phyloP scores from a whole-genome alignment of 371 early-diverging fungal species.

The Synchytrium microbalum region DNA sequence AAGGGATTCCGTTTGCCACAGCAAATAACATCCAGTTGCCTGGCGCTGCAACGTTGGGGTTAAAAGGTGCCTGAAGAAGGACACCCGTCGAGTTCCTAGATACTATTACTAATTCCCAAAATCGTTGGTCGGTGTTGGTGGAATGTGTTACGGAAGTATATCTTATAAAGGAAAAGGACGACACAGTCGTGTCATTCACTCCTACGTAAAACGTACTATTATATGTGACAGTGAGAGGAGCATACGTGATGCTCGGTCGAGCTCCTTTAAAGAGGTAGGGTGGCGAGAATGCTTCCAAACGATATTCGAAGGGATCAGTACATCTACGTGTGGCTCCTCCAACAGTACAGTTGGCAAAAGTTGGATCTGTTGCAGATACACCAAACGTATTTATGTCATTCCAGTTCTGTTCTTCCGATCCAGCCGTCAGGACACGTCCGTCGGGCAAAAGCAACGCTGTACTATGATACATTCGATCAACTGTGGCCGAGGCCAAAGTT shows the following conservation, averaged over 20 bases:
- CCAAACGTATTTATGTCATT: conserved; percentile 12
- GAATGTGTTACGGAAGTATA: conserved; percentile 34
- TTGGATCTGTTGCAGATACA: not conserved
- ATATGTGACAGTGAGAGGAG: conserved; percentile 16
- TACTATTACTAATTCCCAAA: conserved; percentile 28
- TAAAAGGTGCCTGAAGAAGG: conserved; percentile 17
- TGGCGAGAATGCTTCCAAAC: conserved; percentile 29
- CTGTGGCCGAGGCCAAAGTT: conserved; percentile 11
- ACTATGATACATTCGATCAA: conserved; percentile 28
- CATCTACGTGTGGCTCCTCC: conserved; percentile 7
- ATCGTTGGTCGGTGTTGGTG: conserved; percentile 35
- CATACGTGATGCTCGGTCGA: conserved; percentile 5
- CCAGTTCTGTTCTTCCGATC: conserved; percentile 28
- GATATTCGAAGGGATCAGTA: conserved; percentile 20
- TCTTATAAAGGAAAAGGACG: conserved; percentile 20
- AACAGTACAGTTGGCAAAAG: not conserved
- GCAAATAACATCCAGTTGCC: conserved; percentile 36
- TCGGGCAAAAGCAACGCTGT: conserved; percentile 21
- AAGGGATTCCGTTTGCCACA: conserved; percentile 21
- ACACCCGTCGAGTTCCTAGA: not conserved
- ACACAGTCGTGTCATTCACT: conserved; percentile 7
- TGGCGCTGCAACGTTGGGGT: conserved; percentile 28
- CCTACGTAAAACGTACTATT: conserved; percentile 11
- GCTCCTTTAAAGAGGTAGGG: conserved; percentile 17
- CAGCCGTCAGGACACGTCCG: conserved; percentile 27